Evolutionary conservation across 148 eudicot species (phyloP), one percentile per base, ranked within the genome.

Genomic region (Rhododendron williamsianum): DNA sequence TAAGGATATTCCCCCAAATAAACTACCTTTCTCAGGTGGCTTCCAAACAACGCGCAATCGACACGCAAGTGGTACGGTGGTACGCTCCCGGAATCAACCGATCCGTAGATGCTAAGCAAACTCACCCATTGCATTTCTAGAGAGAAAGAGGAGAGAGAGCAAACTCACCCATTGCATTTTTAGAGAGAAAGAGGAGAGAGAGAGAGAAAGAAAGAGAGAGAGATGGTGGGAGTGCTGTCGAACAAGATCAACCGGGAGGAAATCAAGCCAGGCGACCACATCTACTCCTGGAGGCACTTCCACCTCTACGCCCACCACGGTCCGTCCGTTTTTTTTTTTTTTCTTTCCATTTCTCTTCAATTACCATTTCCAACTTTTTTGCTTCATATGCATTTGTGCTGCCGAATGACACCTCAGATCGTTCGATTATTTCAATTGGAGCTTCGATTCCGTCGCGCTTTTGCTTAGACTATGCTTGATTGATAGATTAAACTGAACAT

Each of bases 241-340:
- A 93, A 95, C 87, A 94, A 92, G 86, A 88, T 91, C 65, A 65
- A 41, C 46, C 91, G 74, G 83, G 92, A 91, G 27, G 83, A 88
- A 21, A 74, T 94, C 0, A 91, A 93, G 56, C 86, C 93, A 0
- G 98, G 95, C 58, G 95, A 94, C 87, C 98, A 94, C 87, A 92
- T 93, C 87, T 94, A 94, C 84, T 89, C 95, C 9, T 94, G 95
- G 98, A 87, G 95, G 73, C 85, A 81, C 78, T 88, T 89, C 48
- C 92, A 91, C 78, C 85, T 94, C 78, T 94, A 92, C 85, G 86
- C 95, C 43, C 98, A 94, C 86, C 95, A 94, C 65, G 98, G 98
- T 93, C 2, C 72, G 2, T 48, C 19, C 43, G 21, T 41, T 52
- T 35, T 4, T 13, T 1, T 35, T 13, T 60, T 23, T n/a, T n/a